Base-by-base conservation (phyloP, 2,329 filamentous ascomycete genomes). In the Alternaria solani region DNA sequence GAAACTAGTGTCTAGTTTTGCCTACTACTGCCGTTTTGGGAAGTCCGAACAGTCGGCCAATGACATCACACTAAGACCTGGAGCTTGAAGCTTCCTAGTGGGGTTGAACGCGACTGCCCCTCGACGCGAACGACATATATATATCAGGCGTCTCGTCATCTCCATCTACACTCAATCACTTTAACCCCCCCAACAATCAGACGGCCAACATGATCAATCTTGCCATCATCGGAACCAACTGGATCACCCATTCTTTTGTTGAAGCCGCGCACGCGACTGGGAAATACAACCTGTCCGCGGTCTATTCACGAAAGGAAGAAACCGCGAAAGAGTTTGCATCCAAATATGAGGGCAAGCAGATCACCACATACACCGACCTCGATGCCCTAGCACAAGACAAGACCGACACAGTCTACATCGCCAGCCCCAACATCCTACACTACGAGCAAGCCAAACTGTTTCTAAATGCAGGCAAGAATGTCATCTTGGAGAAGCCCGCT, bases 171-270 rank as follows among this genome's bases (percentile, higher is more conserved):
- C n/a, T 48, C 47, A 25, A 26, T 14, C 14, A 36, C 30, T 51
- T 30, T 30, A n/a, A 18, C 8, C 9, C n/a, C 25, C 4, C 25
- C 20, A 36, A 39, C 39, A 12, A 39, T 9, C 14, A 53, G 11
- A 53, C 44, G 38, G 38, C 26, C 65, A 70, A 59, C 47, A 74
- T 71, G 68, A 76, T 84, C 70, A 79, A 75, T 48, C 82, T 83
- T 68, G 82, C 75, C 54, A 78, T 79, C 58, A 81, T 84, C 59
- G 82, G 82, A 65, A 83, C 81, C 20, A 76, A 74, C 69, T 84
- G 82, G 82, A 84, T 84, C 69, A 84, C 82, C 3, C 79, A 81
- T 63, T 81, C 81, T 9, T 84, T 79, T 72, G 78, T 84, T 68
- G 66, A 74, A 14, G 78, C 75, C 20, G 80, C 82, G 12, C 76